Conservation (phyloP, 2,329 filamentous ascomycete genomes). For the Aureobasidium sp. region DNA sequence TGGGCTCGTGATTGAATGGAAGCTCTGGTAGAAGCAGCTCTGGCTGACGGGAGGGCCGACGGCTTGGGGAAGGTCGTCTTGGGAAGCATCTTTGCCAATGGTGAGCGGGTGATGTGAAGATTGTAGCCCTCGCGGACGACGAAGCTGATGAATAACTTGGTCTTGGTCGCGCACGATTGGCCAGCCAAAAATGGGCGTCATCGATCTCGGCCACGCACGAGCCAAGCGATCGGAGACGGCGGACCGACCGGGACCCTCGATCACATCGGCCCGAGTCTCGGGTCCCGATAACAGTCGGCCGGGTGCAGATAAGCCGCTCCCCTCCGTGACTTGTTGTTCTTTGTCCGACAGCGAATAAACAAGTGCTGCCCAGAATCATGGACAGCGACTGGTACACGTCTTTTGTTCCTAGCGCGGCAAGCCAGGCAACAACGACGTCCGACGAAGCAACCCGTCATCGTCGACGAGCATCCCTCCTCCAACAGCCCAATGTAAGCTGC, state of each 20-base stretch:
- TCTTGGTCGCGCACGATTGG: background rate
- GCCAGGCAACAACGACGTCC: constrained; percentile 46
- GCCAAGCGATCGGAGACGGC: constrained; percentile 11
- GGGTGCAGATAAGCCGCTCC: too few species aligned
- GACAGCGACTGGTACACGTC: constrained; percentile 76
- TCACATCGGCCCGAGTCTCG: constrained; percentile 3
- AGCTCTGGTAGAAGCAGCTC: constrained; percentile 21
- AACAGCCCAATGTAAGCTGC: constrained; percentile 43
- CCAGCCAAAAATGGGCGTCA: background rate
- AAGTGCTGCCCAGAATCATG: constrained; percentile 22
- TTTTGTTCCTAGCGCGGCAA: constrained; percentile 57
- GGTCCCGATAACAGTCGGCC: too few species aligned
- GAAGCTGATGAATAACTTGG: too few species aligned
- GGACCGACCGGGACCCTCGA: background rate
- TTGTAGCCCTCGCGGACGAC: too few species aligned
- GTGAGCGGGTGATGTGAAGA: too few species aligned
- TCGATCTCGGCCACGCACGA: background rate
- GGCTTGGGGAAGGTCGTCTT: constrained; percentile 7
- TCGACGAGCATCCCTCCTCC: constrained; percentile 62
- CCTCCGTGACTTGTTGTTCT: background rate
- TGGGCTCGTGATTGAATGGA: constrained; percentile 18
- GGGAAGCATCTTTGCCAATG: background rate
- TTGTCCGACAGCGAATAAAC: background rate
- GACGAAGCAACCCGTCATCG: constrained; percentile 49
- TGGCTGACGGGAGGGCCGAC: background rate